phyloP scores from a whole-genome alignment of 2,329 filamentous ascomycete species.

The Exophiala sp. region DNA sequence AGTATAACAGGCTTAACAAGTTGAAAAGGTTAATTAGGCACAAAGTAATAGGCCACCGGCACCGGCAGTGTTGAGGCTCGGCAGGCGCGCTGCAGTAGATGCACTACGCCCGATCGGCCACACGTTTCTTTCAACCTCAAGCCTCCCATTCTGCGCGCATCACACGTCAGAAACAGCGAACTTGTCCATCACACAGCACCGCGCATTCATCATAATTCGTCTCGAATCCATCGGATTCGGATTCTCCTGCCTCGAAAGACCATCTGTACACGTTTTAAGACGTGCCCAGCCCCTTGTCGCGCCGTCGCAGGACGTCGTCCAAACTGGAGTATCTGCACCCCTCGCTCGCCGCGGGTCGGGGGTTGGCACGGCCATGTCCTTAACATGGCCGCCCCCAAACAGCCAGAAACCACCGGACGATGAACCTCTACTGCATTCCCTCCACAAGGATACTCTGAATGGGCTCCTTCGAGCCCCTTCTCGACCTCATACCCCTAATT shows the following conservation, averaged over 20 bases:
- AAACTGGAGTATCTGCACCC: slow-evolving; percentile 42
- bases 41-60: background rate
- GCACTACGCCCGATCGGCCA: slow-evolving; percentile 5
- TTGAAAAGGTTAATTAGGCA: background rate
- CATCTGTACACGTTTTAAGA: slow-evolving; percentile 15
- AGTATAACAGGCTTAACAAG: too few relatives aligned
- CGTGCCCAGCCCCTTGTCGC: slow-evolving; percentile 9
- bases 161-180: slow-evolving; percentile 15
- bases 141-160: slow-evolving; percentile 20
- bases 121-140: slow-evolving; percentile 25
- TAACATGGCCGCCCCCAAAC: slow-evolving; percentile 60
- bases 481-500: slow-evolving; percentile 41
- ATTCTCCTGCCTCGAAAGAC: slow-evolving; percentile 11
- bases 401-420: slow-evolving; percentile 55
- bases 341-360: slow-evolving; percentile 41
- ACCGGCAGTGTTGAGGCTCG: slow-evolving; percentile 7
- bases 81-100: slow-evolving; percentile 7
- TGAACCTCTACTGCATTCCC: slow-evolving; percentile 49
- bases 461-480: slow-evolving; percentile 40
- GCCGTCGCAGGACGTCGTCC: slow-evolving; percentile 28
- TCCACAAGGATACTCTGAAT: slow-evolving; percentile 37
- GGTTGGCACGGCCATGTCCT: slow-evolving; percentile 52
- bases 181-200: slow-evolving; percentile 22
- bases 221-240: slow-evolving; percentile 14
- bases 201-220: slow-evolving; percentile 17